Conservation (phyloP, 306 rosid species). For the Oemleria cerasiformis region DNA sequence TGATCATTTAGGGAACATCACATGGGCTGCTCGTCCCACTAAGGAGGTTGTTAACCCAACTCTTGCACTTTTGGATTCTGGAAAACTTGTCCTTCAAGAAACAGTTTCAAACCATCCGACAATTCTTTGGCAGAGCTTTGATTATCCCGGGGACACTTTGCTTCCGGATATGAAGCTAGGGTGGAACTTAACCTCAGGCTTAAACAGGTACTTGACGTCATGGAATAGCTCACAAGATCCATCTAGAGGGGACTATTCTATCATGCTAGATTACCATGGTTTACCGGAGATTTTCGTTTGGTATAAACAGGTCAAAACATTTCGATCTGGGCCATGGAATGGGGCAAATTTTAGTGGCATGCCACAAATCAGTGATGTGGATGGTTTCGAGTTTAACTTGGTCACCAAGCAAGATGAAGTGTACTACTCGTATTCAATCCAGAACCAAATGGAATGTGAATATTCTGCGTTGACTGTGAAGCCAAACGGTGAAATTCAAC, state of each 20-base stretch:
- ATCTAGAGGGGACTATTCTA: constrained; percentile 43
- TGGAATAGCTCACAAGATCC: constrained; percentile 56
- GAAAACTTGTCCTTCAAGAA: constrained; percentile 55
- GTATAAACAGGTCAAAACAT: not conserved
- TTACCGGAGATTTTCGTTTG: constrained; percentile 52
- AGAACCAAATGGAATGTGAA: not conserved
- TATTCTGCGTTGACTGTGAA: constrained; percentile 41
- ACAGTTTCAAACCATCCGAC: constrained; percentile 14
- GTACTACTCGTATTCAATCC: constrained; percentile 41
- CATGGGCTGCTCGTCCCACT: constrained; percentile 52
- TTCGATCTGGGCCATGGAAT: constrained; percentile 78
- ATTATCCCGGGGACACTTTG: constrained; percentile 59
- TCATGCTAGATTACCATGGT: constrained; percentile 46
- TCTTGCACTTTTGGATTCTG: constrained; percentile 52
- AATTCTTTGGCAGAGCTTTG: constrained; percentile 73
- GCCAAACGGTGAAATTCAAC: constrained; percentile 33
- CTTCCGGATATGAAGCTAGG: constrained; percentile 73
- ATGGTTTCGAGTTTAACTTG: constrained; percentile 35
- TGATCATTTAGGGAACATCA: constrained; percentile 6
- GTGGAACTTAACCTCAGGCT: constrained; percentile 41
- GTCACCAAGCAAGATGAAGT: constrained; percentile 29
- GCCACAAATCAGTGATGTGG: constrained; percentile 47
- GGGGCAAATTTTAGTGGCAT: constrained; percentile 69
- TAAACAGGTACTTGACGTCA: constrained; percentile 45
- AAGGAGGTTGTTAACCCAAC: constrained; percentile 20